These are phyloP conservation scores for Exophiala spinifera DNA, from an alignment of 2,329 filamentous ascomycete genomes.

Conservation along the genomic window DNA sequence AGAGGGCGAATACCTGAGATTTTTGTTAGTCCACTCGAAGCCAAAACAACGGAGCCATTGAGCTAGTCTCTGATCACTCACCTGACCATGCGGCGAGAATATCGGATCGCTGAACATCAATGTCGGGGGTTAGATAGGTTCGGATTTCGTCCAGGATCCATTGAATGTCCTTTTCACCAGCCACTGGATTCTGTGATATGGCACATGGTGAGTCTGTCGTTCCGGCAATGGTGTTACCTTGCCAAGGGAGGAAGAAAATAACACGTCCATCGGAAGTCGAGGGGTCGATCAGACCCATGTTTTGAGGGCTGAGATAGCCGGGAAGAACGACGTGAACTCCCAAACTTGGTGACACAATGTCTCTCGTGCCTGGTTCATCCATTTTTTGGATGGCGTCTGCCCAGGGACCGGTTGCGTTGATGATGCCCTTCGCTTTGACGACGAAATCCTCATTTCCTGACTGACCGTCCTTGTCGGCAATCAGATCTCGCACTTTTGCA, in stretches of 20 bases:
- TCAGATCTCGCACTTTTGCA: conserved; percentile 67
- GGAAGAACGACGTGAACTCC: conserved; percentile 84
- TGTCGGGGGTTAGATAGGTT: conserved; percentile 77
- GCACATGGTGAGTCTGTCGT: conserved; percentile 76
- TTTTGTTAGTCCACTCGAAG: background rate
- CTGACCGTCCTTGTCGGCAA: conserved; percentile 63
- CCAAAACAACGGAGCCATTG: too few relatives aligned
- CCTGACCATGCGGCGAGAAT: conserved; percentile 83
- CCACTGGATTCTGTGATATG: conserved; percentile 70
- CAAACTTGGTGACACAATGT: conserved; percentile 80
- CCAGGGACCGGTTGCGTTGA: conserved; percentile 90
- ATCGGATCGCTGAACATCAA: conserved; percentile 77
- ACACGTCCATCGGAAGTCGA: conserved; percentile 83
- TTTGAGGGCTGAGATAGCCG: conserved; percentile 75
- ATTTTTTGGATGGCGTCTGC: conserved; percentile 81
- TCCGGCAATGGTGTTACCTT: conserved; percentile 86
- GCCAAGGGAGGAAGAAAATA: conserved; percentile 91
- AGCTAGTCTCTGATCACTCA: conserved; percentile 1
- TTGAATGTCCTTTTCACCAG: conserved; percentile 78
- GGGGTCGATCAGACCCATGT: conserved; percentile 82
- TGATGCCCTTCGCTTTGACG: conserved; percentile 74
- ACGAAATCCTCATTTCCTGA: conserved; percentile 56
- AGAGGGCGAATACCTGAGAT: conserved; percentile 67
- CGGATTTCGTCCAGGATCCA: conserved; percentile 85
- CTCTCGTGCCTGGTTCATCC: conserved; percentile 67